phyloP scores from a whole-genome alignment of 441 rosid genomes.

The Francoa sonchifolia region DNA sequence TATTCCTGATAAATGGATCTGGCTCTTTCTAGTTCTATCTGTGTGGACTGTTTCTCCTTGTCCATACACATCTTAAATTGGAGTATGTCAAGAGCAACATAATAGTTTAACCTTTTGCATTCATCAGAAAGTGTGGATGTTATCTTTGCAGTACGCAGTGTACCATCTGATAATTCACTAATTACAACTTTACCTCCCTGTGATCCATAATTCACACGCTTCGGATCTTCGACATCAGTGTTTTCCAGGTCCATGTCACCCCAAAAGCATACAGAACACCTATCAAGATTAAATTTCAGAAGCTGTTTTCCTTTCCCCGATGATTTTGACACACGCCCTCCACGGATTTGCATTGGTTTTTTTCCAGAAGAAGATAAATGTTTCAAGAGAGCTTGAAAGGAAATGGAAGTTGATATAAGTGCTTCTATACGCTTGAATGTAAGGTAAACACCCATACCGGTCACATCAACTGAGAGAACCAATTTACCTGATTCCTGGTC shows the following conservation, averaged over 20 bases:
- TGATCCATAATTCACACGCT: conserved; percentile 97
- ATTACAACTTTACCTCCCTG: conserved; percentile 82
- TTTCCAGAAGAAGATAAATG: conserved; percentile 44
- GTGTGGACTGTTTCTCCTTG: conserved; percentile 88
- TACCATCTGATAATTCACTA: conserved; percentile 64
- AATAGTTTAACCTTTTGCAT: conserved; percentile 55
- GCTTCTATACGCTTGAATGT: conserved; percentile 71
- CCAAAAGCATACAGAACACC: conserved; percentile 61
- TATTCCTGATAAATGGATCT: conserved; percentile 73
- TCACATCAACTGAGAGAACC: conserved; percentile 78
- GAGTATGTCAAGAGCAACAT: conserved; percentile 65
- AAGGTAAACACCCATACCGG: conserved; percentile 70
- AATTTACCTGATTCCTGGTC: conserved; percentile 61
- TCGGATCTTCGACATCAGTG: conserved; percentile 67
- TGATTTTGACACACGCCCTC: conserved; percentile 42
- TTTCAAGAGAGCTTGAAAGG: conserved; percentile 66
- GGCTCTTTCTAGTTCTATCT: conserved; percentile 89
- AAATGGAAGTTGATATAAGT: conserved; percentile 58
- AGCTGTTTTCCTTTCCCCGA: conserved; percentile 84
- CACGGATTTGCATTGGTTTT: conserved; percentile 37
- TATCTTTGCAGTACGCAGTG: conserved; percentile 64
- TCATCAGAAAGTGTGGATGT: conserved; percentile 48
- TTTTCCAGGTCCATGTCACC: conserved; percentile 70
- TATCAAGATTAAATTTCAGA: conserved; percentile 67
- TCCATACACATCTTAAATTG: conserved; percentile 59